phyloP scores from a whole-genome alignment of 129 eudicot species.

The Mikania micrantha region DNA sequence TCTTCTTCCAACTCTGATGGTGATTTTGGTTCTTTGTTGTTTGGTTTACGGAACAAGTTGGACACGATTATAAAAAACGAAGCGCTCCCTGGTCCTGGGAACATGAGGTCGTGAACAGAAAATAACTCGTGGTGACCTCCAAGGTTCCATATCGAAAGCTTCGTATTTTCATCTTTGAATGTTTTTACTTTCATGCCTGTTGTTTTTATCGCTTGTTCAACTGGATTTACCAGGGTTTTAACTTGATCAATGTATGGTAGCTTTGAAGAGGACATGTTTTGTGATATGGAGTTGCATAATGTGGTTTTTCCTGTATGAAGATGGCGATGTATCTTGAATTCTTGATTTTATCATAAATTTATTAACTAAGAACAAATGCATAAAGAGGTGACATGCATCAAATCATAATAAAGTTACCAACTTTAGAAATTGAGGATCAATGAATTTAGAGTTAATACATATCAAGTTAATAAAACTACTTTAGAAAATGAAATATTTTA shows the following conservation, averaged over 20 bases:
- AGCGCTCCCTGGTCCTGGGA: conserved; percentile 82
- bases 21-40: conserved; percentile 59
- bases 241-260: conserved; percentile 70
- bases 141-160: conserved; percentile 83
- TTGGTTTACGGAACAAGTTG: conserved; percentile 62
- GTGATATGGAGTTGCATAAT: conserved; percentile 61
- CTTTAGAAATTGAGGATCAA: too few relatives aligned
- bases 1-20: conserved; percentile 75
- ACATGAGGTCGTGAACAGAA: conserved; percentile 84
- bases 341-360: not conserved
- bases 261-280: conserved; percentile 54
- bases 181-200: conserved; percentile 65
- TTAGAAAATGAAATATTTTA: too few relatives aligned
- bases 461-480: too few relatives aligned
- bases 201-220: conserved; percentile 71
- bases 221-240: conserved; percentile 64
- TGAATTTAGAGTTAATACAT: too few relatives aligned
- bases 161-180: conserved; percentile 64
- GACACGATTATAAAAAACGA: conserved; percentile 55
- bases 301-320: conserved; percentile 73
- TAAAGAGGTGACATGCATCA: too few relatives aligned
- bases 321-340: not conserved
- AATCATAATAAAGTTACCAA: too few relatives aligned
- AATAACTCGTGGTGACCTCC: conserved; percentile 74
- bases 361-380: not conserved